Base-by-base conservation (phyloP, 2,329 filamentous ascomycete species). In the Corinectria fuckeliana region DNA sequence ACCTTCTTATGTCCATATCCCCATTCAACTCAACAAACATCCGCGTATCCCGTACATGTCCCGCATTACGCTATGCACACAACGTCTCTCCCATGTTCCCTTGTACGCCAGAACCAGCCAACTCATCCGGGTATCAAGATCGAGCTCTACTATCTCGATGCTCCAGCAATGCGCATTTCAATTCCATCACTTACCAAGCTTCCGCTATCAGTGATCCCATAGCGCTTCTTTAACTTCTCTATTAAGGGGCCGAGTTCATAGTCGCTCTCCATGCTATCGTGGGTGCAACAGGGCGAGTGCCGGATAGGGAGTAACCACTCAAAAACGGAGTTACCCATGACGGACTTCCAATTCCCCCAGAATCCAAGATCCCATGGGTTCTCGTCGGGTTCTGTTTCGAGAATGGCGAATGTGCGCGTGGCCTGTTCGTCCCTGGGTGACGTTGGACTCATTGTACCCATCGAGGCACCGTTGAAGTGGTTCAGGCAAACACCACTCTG, bases 271-370 rank as follows among this genome's bases (percentile, higher is more conserved):
- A 81, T 80, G 65, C 81, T 83, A 45, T 87, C 86, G 68, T 93
- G 90, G 52, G 85, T 83, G 50, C 83, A 83, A 73, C 91, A 94
- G 0, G 94, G 94, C 4, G 91, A 92, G 59, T 85, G 82, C 56
- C 81, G 86, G 30, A 96, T 74, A 0, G 94, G 94, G 1, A 97
- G 76, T 11, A 97, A 71, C 93, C 93, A 98, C 60, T 97, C 91
- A 13, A 89, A 61, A 2, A 88, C 64, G 18, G 78, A 85, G 45
- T 83, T 77, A 0, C 94, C 94, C 88, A 99, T 92, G 21, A 97
- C 86, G 13, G 89, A 84, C 64, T 87, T 85, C 77, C 93, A 89
- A 71, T 98, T 98, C 25, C 81, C 77, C 62, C 84, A 81, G 8
- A 78, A 77, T 2, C 91, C 91, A 1, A 95, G 78, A 68, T 96